Conservation (phyloP, 495 filamentous ascomycete species). For the Penicillium fimorum region DNA sequence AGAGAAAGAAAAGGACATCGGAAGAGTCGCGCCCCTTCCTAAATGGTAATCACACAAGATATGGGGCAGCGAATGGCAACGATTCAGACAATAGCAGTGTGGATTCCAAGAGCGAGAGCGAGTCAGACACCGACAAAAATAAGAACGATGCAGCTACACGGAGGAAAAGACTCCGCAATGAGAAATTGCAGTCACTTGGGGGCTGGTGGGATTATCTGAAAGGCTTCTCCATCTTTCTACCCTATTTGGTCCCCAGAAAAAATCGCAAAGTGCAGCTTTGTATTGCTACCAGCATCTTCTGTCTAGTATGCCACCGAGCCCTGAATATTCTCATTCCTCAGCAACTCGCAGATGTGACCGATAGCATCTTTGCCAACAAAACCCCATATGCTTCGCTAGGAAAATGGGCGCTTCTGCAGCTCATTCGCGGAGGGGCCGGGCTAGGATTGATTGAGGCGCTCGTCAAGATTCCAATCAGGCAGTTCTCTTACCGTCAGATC, state of each 20-base stretch:
- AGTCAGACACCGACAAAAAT: conserved; percentile 1
- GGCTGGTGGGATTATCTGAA: conserved; percentile 11
- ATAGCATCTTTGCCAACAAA: conserved; percentile 55
- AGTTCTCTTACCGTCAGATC: conserved; percentile 24
- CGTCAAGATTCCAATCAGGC: conserved; percentile 19
- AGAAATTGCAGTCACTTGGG: conserved; percentile 1
- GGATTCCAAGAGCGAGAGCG: conserved; percentile 5
- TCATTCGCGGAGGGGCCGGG: conserved; percentile 10
- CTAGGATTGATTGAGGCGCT: conserved; percentile 11
- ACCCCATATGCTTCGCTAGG: conserved; percentile 53
- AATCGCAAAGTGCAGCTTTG: conserved; percentile 55
- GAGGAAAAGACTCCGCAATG: conserved; percentile 8
- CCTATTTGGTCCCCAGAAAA: conserved; percentile 63
- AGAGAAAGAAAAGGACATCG: not conserved
- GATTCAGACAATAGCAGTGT: conserved; percentile 4
- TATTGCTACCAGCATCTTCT: conserved; percentile 30
- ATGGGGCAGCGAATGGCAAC: conserved; percentile 3
- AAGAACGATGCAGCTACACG: conserved; percentile 1
- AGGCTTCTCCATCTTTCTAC: conserved; percentile 53
- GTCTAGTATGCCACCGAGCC: conserved; percentile 1
- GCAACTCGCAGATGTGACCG: conserved; percentile 63
- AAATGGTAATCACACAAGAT: conserved; percentile 1
- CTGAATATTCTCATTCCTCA: conserved; percentile 62
- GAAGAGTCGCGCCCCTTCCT: conserved; percentile 9
- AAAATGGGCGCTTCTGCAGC: conserved; percentile 41